A percentile compares a stretch with the other conserved stretches of the same genome.
Conservation (phyloP, 2,329 filamentous ascomycete genomes). For the Botrytis sinoallii region DNA sequence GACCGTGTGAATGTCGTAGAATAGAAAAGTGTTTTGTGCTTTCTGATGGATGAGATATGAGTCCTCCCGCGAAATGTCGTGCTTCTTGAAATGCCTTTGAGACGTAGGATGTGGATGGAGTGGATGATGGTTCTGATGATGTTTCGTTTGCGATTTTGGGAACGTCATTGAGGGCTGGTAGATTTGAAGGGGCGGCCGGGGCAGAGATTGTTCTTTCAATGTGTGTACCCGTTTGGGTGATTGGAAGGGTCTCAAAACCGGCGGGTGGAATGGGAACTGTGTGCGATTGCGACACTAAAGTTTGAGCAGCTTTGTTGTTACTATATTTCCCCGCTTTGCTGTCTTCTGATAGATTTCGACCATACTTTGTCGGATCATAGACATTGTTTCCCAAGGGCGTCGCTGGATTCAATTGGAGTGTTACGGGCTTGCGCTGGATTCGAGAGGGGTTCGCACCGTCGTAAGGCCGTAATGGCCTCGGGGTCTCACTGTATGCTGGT, state of each 20-base stretch:
- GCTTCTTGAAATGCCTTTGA: constrained; percentile 47
- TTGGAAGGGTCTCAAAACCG: neutral
- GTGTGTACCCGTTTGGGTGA: neutral
- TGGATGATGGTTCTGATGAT: neutral
- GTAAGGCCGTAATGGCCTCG: neutral
- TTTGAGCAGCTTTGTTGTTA: neutral
- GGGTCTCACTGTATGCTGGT: constrained; percentile 16
- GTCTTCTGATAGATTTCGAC: neutral
- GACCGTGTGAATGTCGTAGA: constrained; percentile 60
- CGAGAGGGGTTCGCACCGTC: neutral
- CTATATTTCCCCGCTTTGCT: neutral
- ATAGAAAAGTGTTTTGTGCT: constrained; percentile 65
- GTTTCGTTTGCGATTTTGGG: neutral
- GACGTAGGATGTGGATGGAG: constrained; percentile 22
- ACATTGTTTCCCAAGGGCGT: neutral
- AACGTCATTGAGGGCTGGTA: neutral
- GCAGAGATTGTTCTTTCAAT: neutral
- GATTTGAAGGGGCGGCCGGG: neutral
- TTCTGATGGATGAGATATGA: constrained; percentile 61
- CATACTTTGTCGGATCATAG: neutral
- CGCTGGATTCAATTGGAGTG: neutral
- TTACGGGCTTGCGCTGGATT: constrained; percentile 11
- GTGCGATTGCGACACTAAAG: neutral
- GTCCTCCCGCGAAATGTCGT: constrained; percentile 61
- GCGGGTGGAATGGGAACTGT: neutral